Evolutionary conservation across 306 rosid species (phyloP).

Genomic region (Cicer bijugum): DNA sequence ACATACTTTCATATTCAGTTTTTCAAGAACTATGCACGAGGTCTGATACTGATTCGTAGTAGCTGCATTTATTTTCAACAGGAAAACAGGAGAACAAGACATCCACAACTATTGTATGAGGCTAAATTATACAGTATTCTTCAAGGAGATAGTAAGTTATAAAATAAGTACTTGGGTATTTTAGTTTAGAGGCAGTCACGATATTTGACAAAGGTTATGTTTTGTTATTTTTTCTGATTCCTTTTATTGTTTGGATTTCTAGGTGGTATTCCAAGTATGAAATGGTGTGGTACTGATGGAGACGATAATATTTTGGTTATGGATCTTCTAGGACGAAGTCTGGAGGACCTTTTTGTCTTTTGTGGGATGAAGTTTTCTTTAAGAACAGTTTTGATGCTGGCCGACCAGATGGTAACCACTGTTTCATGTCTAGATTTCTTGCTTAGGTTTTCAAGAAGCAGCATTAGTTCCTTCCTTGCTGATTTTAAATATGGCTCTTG

Average conservation of each 20-base stretch:
- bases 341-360: slow-evolving; percentile 91
- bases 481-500: slow-evolving; percentile 1
- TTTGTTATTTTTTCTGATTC: slow-evolving; percentile 14
- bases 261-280: slow-evolving; percentile 84
- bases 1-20: slow-evolving; percentile 4
- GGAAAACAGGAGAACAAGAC: slow-evolving; percentile 71
- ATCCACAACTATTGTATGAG: slow-evolving; percentile 70
- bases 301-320: slow-evolving; percentile 82
- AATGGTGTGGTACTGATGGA: slow-evolving; percentile 87
- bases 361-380: slow-evolving; percentile 86
- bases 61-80: slow-evolving; percentile 37
- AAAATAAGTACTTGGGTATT: slow-evolving; percentile 38
- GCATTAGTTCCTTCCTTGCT: slow-evolving; percentile 20
- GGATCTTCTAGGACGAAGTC: slow-evolving; percentile 93
- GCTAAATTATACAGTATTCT: slow-evolving; percentile 65
- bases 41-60: slow-evolving; percentile 11
- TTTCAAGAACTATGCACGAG: slow-evolving; percentile 18
- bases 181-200: slow-evolving; percentile 12
- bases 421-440: slow-evolving; percentile 13
- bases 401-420: slow-evolving; percentile 87
- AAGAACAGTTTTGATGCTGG: slow-evolving; percentile 89
- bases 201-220: slow-evolving; percentile 14
- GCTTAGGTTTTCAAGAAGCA: slow-evolving; percentile 37
- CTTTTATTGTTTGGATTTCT: slow-evolving; percentile 37
- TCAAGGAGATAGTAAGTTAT: slow-evolving; percentile 71